Evolutionary conservation across 208 protist species (phyloP).

Genomic region (Trypanosoma melophagium): DNA sequence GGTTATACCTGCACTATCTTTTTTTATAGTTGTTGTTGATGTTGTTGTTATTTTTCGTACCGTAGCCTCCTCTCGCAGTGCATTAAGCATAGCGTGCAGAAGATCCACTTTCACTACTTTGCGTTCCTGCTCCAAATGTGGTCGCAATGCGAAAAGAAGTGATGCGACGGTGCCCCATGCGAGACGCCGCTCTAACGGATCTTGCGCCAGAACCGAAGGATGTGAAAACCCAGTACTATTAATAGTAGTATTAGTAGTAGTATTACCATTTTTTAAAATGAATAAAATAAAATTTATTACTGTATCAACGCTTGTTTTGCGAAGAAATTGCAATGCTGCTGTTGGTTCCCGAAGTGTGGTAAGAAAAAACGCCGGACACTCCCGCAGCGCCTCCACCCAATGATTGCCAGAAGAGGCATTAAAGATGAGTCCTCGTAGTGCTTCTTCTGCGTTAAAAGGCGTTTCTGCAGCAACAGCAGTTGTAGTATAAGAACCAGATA

Average conservation of each 20-base stretch:
- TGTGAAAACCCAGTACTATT: background rate
- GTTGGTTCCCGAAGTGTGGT: slow-evolving; percentile 45
- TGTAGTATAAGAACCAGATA: no score
- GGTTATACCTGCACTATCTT: background rate
- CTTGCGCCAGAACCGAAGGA: background rate
- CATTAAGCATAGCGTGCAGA: slow-evolving; percentile 30
- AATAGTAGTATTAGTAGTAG: background rate
- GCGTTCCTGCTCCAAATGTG: slow-evolving; percentile 28
- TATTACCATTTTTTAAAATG: slow-evolving; percentile 25
- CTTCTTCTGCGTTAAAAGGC: slow-evolving; percentile 44
- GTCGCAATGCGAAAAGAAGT: slow-evolving; percentile 39
- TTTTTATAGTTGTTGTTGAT: background rate
- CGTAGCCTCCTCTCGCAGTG: slow-evolving; percentile 17
- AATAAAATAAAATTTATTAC: slow-evolving; percentile 23
- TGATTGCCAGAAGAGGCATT: slow-evolving; percentile 20
- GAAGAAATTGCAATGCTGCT: slow-evolving; percentile 46
- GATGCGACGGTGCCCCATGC: slow-evolving; percentile 49
- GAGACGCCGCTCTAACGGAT: slow-evolving; percentile 18
- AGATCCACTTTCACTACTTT: slow-evolving; percentile 46
- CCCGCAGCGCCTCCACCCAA: slow-evolving; percentile 30
- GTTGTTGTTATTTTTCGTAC: background rate
- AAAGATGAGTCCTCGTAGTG: slow-evolving; percentile 35
- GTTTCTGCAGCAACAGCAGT: background rate
- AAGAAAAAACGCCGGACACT: slow-evolving; percentile 43
- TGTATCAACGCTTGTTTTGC: slow-evolving; percentile 32